Base-by-base conservation (phyloP, 768 basidiomycete species). In the Leccinum rimulosum region DNA sequence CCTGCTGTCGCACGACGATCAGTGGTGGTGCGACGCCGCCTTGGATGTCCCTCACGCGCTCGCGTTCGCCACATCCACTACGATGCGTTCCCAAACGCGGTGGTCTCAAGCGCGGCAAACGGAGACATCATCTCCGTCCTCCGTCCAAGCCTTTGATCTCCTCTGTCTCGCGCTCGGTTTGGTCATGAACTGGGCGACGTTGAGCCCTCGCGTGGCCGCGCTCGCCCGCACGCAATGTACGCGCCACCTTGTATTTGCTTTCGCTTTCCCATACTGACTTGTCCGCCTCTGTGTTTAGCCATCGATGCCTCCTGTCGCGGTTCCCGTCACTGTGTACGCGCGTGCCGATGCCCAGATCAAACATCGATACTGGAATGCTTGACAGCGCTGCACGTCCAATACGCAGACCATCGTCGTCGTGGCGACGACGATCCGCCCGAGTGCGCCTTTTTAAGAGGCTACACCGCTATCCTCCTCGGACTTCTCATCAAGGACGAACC, bases 141-240 rank as follows among this genome's bases (percentile, higher is more conserved):
- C 72, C 0, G 74, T 78, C 5, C 77, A 81, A 40, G 74, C 80
- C 4, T 76, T 89, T n/a, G 92, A 93, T 67, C 78, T 81, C 35
- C 75, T 91, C 5, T 93, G 90, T 69, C 84, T 93, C 28, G 81
- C 85, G 6, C 79, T 93, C 6, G 91, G 86, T 1, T 74, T 93
- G 10, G 74, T 93, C 43, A 90, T 89, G 54, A 93, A 92, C 70
- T 75, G 93, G 47, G 83, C 90, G 0, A 88, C 91, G 66, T 75
- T 75, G 6, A 74, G 79, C n/a, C 77, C 79, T 0, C 75, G 72
- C n/a, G 78, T 80, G 10, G 83, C 82, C 48, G 69, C 77, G 38
- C 64, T 75, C 3, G 69, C 84, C 9, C 77, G 80, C 45, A 75
- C 77, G 12, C 80, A 76, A 40, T 74, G 89, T 89, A 68, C 61